These are phyloP conservation scores for Amyloporia xantha DNA, from an alignment of 768 basidiomycete species.

Conservation along the genomic window DNA sequence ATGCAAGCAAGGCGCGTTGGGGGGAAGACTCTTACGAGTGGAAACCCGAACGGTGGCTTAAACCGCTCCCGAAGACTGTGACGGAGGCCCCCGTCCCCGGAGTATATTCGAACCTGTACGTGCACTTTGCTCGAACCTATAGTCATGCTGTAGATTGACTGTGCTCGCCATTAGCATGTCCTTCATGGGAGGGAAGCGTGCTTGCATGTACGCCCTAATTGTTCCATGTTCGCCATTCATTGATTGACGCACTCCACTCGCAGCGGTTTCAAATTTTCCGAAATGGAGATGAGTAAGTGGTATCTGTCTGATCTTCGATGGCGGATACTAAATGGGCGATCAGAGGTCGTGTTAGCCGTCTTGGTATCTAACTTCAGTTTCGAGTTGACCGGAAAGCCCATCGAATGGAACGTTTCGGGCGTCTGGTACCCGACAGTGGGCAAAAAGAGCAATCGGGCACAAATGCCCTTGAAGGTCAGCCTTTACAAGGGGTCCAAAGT, in stretches of 20 bases:
- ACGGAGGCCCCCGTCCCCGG: constrained; percentile 16
- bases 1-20: constrained; percentile 52
- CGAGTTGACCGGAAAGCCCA: constrained; percentile 9
- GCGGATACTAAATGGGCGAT: neutral
- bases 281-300: constrained; percentile 13
- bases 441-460: neutral
- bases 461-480: constrained; percentile 1
- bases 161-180: constrained; percentile 22
- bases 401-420: constrained; percentile 9
- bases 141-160: neutral
- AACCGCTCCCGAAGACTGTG: constrained; percentile 14
- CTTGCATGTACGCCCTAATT: constrained; percentile 23
- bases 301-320: neutral
- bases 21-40: constrained; percentile 53
- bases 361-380: constrained; percentile 14
- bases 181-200: constrained; percentile 23
- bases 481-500: neutral
- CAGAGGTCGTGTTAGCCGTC: constrained; percentile 13
- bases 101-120: constrained; percentile 19
- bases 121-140: constrained; percentile 8
- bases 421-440: constrained; percentile 5
- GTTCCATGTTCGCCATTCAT: neutral
- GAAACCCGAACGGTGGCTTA: constrained; percentile 60
- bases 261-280: constrained; percentile 13
- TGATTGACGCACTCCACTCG: neutral